These are phyloP conservation scores for Herpetospermum pedunculosum DNA, from an alignment of 306 rosid genomes.

Conservation along the genomic window DNA sequence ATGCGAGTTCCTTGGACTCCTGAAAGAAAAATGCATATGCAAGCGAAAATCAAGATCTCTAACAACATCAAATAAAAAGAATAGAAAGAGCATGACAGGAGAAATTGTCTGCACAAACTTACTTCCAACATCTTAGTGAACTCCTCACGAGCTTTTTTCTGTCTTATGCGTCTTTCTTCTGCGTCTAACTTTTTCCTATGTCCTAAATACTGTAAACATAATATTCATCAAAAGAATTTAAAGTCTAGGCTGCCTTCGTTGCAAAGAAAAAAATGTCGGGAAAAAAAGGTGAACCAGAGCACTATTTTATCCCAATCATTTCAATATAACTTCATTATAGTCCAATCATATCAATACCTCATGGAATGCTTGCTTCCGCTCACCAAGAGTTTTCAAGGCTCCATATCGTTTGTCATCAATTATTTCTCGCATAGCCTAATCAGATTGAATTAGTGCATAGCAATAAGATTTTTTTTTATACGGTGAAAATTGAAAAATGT, in stretches of 20 bases:
- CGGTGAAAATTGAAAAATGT: too few relatives aligned
- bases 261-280: background rate
- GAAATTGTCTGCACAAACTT: constrained; percentile 20
- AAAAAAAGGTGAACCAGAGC: background rate
- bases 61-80: background rate
- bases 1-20: constrained; percentile 90
- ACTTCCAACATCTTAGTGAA: constrained; percentile 96
- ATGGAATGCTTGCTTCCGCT: constrained; percentile 96
- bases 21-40: constrained; percentile 26
- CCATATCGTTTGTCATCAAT: constrained; percentile 86
- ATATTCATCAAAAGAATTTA: constrained; percentile 8
- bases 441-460: constrained; percentile 13
- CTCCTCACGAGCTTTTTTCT: constrained; percentile 93
- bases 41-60: background rate
- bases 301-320: background rate
- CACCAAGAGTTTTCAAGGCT: constrained; percentile 89
- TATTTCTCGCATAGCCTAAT: constrained; percentile 92
- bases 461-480: too few relatives aligned
- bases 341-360: constrained; percentile 50
- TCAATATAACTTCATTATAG: constrained; percentile 4
- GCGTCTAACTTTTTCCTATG: constrained; percentile 95
- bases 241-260: background rate
- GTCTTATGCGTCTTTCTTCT: constrained; percentile 92
- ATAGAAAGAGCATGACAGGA: background rate
- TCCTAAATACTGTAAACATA: constrained; percentile 66